phyloP scores from a whole-genome alignment of 179 eudicot genomes.

The Patellifolia procumbens region DNA sequence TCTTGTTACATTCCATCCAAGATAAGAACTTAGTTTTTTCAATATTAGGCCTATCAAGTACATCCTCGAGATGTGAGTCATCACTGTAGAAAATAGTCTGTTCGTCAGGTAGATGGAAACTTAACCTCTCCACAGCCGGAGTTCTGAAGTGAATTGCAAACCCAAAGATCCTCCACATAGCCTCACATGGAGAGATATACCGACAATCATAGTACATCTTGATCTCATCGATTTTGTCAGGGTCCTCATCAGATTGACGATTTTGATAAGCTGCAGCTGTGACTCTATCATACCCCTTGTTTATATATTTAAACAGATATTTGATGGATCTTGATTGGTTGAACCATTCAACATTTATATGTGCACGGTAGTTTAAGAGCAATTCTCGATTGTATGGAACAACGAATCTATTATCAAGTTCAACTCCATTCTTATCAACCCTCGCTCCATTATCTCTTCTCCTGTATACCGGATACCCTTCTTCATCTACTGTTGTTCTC shows the following conservation, averaged over 20 bases:
- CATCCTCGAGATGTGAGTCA: background rate
- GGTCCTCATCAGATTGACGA: background rate
- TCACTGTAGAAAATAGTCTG: background rate
- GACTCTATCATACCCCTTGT: background rate
- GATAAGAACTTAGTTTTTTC: background rate
- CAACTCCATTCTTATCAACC: background rate
- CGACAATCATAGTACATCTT: too few species aligned
- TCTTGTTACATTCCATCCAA: constrained; percentile 9
- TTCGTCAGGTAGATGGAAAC: background rate
- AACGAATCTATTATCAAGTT: background rate
- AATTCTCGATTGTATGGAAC: background rate
- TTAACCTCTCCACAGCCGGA: background rate
- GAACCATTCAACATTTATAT: background rate
- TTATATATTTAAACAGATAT: too few species aligned
- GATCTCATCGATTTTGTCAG: background rate
- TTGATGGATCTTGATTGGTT: background rate
- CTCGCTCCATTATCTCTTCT: background rate
- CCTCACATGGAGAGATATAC: background rate
- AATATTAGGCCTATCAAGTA: background rate
- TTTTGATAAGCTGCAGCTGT: background rate
- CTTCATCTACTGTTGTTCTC: background rate
- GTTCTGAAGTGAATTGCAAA: background rate
- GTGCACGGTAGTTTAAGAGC: background rate
- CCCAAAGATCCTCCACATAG: background rate
- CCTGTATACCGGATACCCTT: background rate